A percentile compares a stretch with the other conserved stretches of the same genome.
Evolutionary conservation across 805 yeast species (phyloP).

Genomic region (Metschnikowia rubicola): DNA sequence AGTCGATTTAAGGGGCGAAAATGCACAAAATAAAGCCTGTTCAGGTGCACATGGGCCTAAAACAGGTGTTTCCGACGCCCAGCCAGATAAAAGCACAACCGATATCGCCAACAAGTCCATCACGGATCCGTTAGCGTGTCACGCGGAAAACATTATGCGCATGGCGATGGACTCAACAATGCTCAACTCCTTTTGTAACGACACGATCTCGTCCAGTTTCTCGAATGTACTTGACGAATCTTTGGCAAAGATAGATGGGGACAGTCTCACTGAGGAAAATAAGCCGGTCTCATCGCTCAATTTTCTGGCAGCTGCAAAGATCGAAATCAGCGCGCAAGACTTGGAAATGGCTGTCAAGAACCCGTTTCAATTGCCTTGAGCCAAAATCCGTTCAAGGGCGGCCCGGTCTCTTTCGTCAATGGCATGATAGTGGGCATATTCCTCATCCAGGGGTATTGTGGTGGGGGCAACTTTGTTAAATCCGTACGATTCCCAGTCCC

Average conservation of each 20-base stretch:
- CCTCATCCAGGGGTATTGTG: constrained; percentile 13
- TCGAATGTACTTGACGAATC: constrained; percentile 33
- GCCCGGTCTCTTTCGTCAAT: constrained; percentile 20
- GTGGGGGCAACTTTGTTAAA: constrained; percentile 1
- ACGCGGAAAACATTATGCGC: constrained; percentile 43
- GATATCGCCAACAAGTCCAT: constrained; percentile 15
- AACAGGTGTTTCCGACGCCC: too few species aligned
- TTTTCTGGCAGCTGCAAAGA: constrained; percentile 21
- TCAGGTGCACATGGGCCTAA: too few species aligned
- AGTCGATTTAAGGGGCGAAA: too few species aligned
- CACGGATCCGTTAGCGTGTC: constrained; percentile 42
- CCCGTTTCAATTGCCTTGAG: constrained; percentile 7
- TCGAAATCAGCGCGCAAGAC: constrained; percentile 39
- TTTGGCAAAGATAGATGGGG: constrained; percentile 18
- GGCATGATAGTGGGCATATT: constrained; percentile 21
- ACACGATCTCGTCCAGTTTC: constrained; percentile 35
- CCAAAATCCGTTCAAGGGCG: not conserved
- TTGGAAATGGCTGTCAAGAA: constrained; percentile 30
- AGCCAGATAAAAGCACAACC: not conserved
- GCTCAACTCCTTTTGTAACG: constrained; percentile 40
- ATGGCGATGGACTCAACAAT: constrained; percentile 48
- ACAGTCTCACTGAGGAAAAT: constrained; percentile 11
- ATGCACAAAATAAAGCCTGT: too few species aligned
- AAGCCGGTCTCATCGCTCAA: constrained; percentile 3
- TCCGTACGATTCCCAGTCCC: constrained; percentile 2